These are phyloP conservation scores for Cardamine occulta DNA, from an alignment of 345 rosid genomes.

Conservation along the genomic window DNA sequence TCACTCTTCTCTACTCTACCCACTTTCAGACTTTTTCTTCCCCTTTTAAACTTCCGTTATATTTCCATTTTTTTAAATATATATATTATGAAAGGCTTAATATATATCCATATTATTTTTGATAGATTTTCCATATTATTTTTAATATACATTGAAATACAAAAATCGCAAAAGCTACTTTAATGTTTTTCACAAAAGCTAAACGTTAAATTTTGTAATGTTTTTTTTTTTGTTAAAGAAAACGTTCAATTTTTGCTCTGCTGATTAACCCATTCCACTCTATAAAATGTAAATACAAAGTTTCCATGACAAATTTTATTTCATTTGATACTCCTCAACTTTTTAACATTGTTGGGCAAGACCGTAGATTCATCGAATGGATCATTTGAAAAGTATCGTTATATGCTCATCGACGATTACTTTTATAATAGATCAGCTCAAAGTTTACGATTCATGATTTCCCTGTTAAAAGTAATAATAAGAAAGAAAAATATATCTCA, in stretches of 20 bases:
- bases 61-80: background rate
- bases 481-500: background rate
- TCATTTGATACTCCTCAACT: background rate
- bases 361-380: background rate
- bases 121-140: background rate
- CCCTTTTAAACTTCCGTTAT: background rate
- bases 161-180: background rate
- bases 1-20: slow-evolving; percentile 27
- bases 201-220: background rate
- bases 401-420: background rate
- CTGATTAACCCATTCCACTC: background rate
- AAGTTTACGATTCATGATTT: background rate
- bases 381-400: background rate
- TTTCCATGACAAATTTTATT: too few species aligned
- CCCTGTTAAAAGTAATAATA: background rate
- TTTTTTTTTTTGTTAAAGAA: too few species aligned
- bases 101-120: too few species aligned
- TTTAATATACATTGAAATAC: background rate
- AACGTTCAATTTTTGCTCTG: background rate
- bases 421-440: background rate
- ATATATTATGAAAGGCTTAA: too few species aligned
- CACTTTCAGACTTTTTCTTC: slow-evolving; percentile 19
- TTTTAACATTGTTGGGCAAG: background rate
- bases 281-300: background rate
- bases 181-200: background rate